Conservation (phyloP, 2,329 filamentous ascomycete species). For the Ophiobolus disseminans region DNA sequence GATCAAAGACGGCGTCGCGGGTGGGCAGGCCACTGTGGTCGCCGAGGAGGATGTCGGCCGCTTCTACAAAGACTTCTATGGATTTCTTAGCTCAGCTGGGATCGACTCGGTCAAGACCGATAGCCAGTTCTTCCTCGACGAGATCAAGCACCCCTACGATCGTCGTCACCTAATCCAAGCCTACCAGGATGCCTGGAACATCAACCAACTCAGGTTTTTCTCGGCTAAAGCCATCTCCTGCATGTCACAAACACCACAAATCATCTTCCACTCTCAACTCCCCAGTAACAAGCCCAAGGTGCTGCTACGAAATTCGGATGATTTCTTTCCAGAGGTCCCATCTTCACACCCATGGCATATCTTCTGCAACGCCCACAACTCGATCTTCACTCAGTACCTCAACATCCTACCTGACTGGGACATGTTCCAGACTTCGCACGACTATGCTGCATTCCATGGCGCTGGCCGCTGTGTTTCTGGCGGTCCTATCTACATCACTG, state of each 20-base stretch:
- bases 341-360: constrained; percentile 92
- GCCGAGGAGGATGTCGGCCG: constrained; percentile 74
- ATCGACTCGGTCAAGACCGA: constrained; percentile 93
- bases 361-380: constrained; percentile 91
- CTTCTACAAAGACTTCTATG: constrained; percentile 92
- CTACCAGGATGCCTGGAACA: constrained; percentile 87
- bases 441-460: constrained; percentile 83
- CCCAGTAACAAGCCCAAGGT: constrained; percentile 76
- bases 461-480: constrained; percentile 89
- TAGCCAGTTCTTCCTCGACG: constrained; percentile 87
- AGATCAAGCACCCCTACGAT: constrained; percentile 70
- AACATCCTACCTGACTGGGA: constrained; percentile 88
- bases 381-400: constrained; percentile 79
- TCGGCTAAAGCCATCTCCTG: constrained; percentile 82
- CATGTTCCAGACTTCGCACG: constrained; percentile 73
- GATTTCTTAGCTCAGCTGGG: constrained; percentile 75
- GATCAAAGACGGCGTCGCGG: constrained; percentile 63
- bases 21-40: constrained; percentile 74
- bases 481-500: constrained; percentile 93
- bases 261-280: constrained; percentile 84
- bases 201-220: constrained; percentile 79
- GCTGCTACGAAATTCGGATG: constrained; percentile 83
- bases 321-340: constrained; percentile 87
- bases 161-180: constrained; percentile 74
- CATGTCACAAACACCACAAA: constrained; percentile 90